phyloP scores from a whole-genome alignment of 2,329 filamentous ascomycete genomes.

The Tolypocladium sp. region DNA sequence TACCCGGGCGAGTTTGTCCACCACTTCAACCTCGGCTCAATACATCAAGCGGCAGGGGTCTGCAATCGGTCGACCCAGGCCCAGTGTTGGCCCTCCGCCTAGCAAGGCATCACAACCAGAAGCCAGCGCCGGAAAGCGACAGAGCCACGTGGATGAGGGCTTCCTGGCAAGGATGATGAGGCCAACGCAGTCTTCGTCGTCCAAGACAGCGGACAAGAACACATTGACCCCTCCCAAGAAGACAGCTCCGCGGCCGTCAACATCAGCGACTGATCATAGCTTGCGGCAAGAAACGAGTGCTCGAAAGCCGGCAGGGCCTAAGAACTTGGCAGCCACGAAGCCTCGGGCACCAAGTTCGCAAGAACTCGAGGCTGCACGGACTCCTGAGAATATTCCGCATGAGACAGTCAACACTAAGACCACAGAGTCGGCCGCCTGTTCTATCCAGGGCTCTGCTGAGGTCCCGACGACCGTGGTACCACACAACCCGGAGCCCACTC shows the following conservation, averaged over 20 bases:
- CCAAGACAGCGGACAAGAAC: constrained; percentile 57
- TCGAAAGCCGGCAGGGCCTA: not conserved
- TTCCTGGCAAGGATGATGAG: constrained; percentile 79
- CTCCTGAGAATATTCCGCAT: not conserved
- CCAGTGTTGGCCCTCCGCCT: constrained; percentile 49
- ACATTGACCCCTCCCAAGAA: constrained; percentile 40
- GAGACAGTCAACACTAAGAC: not conserved
- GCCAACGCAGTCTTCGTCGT: constrained; percentile 60
- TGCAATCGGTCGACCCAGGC: constrained; percentile 32
- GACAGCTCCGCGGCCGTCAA: constrained; percentile 12
- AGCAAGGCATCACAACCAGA: constrained; percentile 31
- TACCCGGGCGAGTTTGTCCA: constrained; percentile 10
- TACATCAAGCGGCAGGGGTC: constrained; percentile 36
- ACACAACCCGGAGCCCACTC: no score
- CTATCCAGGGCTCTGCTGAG: not conserved
- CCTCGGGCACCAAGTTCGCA: not conserved
- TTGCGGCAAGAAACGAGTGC: constrained; percentile 6
- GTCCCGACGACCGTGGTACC: not conserved
- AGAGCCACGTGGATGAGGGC: constrained; percentile 53
- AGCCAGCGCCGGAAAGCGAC: constrained; percentile 31
- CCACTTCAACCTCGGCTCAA: constrained; percentile 12
- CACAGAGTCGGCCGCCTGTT: not conserved
- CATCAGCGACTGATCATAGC: constrained; percentile 9
- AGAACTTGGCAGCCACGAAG: not conserved
- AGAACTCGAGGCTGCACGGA: not conserved